These are phyloP conservation scores for Groenewaldozyma sp. DNA, from an alignment of 1,139 yeast genomes.

Conservation along the genomic window DNA sequence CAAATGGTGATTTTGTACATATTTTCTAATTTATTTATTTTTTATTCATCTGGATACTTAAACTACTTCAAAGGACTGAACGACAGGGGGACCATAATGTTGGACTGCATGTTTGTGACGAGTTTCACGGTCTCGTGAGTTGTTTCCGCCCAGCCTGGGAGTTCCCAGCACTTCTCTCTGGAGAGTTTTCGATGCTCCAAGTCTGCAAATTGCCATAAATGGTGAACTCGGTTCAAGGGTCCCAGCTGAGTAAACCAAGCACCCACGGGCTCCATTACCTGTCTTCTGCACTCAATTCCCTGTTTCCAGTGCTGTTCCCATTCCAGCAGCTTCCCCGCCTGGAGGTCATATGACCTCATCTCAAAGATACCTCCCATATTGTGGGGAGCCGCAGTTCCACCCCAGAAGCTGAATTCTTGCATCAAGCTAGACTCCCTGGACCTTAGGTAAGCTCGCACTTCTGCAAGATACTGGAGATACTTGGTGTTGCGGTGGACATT, in stretches of 20 bases:
- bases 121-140: conserved; percentile 37
- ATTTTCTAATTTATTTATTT: not conserved
- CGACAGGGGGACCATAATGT: conserved; percentile 33
- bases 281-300: conserved; percentile 35
- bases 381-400: conserved; percentile 37
- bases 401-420: conserved; percentile 39
- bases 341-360: conserved; percentile 32
- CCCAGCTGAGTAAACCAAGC: conserved; percentile 39
- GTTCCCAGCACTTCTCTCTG: conserved; percentile 36
- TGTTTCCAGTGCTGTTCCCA: conserved; percentile 37
- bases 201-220: conserved; percentile 38
- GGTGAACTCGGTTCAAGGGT: conserved; percentile 33
- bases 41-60: not conserved
- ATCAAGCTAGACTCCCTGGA: conserved; percentile 30
- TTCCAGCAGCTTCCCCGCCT: conserved; percentile 34
- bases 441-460: conserved; percentile 28
- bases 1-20: conserved; percentile 1
- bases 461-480: conserved; percentile 26
- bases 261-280: conserved; percentile 40
- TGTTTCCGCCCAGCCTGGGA: conserved; percentile 38
- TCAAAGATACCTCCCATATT: conserved; percentile 36
- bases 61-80: conserved; percentile 31
- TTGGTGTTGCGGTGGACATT: conserved; percentile 26
- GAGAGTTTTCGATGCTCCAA: conserved; percentile 35
- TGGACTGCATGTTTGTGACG: conserved; percentile 32